Percentiles rank a stretch among this genome's conserved stretches.
These are phyloP conservation scores for Pseudogymnoascus sp. DNA, from an alignment of 2,329 filamentous ascomycete species.

Conservation along the genomic window DNA sequence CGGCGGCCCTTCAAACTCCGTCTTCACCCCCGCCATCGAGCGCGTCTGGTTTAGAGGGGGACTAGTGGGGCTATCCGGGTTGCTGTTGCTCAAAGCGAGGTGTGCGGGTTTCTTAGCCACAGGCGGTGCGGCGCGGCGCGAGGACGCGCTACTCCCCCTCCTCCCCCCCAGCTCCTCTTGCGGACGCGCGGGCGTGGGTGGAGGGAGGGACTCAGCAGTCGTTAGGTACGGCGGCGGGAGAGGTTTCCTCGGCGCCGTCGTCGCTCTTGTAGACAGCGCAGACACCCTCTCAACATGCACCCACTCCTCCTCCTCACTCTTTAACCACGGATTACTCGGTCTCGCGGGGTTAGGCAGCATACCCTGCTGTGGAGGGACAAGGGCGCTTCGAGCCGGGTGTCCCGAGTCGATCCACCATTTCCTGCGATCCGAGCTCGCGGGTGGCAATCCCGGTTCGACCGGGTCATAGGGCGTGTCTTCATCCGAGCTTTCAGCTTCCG, in stretches of 20 bases:
- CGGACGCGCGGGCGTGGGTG: neutral
- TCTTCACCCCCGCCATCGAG: slow-evolving; percentile 13
- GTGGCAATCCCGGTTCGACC: slow-evolving; percentile 67
- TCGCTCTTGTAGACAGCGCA: no score
- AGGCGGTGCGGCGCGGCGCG: slow-evolving; percentile 22
- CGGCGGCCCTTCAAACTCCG: slow-evolving; percentile 21
- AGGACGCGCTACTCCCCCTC: neutral
- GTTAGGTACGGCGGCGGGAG: neutral
- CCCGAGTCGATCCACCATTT: slow-evolving; percentile 66
- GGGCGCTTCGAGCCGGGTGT: slow-evolving; percentile 63
- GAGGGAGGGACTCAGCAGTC: neutral
- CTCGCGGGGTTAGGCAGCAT: slow-evolving; percentile 64
- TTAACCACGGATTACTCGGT: slow-evolving; percentile 72
- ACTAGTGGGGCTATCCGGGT: slow-evolving; percentile 16
- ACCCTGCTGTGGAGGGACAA: slow-evolving; percentile 55
- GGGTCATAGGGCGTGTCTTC: slow-evolving; percentile 50
- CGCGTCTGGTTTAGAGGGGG: slow-evolving; percentile 13
- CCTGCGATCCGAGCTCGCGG: slow-evolving; percentile 57
- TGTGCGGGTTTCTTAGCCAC: slow-evolving; percentile 27
- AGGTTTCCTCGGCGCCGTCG: neutral
- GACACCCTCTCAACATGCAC: slow-evolving; percentile 41
- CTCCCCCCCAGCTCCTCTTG: neutral
- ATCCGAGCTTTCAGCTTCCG: slow-evolving; percentile 40
- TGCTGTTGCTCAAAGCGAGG: no score
- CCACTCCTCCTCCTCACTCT: slow-evolving; percentile 75